Conservation (phyloP, 1,139 yeast genomes). For the Lodderomyces oxycetoniae region DNA sequence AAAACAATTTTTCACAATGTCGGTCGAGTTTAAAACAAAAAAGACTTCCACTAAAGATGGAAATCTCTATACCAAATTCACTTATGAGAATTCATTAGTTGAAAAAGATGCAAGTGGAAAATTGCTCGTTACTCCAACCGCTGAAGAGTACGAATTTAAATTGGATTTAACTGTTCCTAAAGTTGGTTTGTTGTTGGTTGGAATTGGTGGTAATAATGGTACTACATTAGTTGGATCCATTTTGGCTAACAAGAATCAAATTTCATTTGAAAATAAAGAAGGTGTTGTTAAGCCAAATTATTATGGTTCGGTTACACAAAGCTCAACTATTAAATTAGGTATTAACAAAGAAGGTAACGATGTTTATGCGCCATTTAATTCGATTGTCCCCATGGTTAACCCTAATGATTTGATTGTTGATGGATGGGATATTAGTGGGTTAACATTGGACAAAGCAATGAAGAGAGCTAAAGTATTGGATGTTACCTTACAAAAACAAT, state of each 20-base stretch:
- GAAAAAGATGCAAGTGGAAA: slow-evolving; percentile 49
- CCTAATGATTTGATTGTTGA: slow-evolving; percentile 89
- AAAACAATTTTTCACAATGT: slow-evolving; percentile 13
- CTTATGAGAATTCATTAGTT: slow-evolving; percentile 34
- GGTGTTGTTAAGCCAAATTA: slow-evolving; percentile 81
- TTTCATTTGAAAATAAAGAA: slow-evolving; percentile 77
- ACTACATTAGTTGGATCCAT: slow-evolving; percentile 83
- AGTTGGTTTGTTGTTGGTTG: slow-evolving; percentile 86
- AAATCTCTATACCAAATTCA: slow-evolving; percentile 63
- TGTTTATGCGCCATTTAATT: slow-evolving; percentile 88
- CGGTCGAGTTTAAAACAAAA: slow-evolving; percentile 58
- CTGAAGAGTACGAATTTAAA: slow-evolving; percentile 77
- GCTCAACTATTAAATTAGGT: slow-evolving; percentile 87
- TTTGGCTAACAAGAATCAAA: slow-evolving; percentile 76
- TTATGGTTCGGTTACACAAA: slow-evolving; percentile 94
- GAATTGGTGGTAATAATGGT: slow-evolving; percentile 97
- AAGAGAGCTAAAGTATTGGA: slow-evolving; percentile 85
- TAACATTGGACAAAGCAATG: slow-evolving; percentile 73
- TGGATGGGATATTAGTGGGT: slow-evolving; percentile 90
- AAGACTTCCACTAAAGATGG: slow-evolving; percentile 56
- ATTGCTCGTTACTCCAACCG: slow-evolving; percentile 66
- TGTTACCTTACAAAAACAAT: slow-evolving; percentile 74
- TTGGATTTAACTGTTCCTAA: slow-evolving; percentile 79
- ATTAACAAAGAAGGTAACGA: slow-evolving; percentile 78
- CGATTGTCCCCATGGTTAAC: slow-evolving; percentile 78